These are phyloP conservation scores for Chaetomium tenue DNA, from an alignment of 495 filamentous ascomycete species.

Conservation along the genomic window DNA sequence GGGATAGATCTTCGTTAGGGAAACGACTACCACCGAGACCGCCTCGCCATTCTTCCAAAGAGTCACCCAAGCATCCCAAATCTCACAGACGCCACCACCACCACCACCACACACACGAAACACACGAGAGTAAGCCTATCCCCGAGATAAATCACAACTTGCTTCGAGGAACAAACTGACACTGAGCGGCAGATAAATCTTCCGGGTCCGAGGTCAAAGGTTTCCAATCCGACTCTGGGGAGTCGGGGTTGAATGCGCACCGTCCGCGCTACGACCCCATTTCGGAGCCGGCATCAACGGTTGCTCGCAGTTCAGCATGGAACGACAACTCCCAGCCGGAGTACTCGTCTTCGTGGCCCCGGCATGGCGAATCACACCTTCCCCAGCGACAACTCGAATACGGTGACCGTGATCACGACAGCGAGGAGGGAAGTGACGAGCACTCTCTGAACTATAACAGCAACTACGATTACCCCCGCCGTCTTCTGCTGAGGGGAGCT, in stretches of 20 bases:
- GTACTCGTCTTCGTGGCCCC: constrained; percentile 32
- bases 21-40: constrained; percentile 20
- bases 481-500: no score
- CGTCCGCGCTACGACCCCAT: background rate
- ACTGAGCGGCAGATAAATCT: constrained; percentile 3
- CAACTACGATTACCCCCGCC: background rate
- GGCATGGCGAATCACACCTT: constrained; percentile 15
- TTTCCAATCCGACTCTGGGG: constrained; percentile 15
- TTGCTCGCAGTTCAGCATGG: constrained; percentile 24
- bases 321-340: constrained; percentile 9
- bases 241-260: constrained; percentile 8
- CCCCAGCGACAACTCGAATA: background rate
- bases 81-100: constrained; percentile 3
- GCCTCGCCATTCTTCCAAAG: constrained; percentile 9
- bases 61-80: constrained; percentile 9
- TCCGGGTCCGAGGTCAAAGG: constrained; percentile 6
- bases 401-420: background rate
- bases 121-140: background rate
- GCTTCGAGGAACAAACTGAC: background rate
- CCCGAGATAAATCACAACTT: background rate
- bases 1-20: constrained; percentile 27
- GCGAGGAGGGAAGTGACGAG: constrained; percentile 27
- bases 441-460: constrained; percentile 9
- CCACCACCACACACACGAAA: background rate
- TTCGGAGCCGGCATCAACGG: background rate